A percentile compares a stretch with the other conserved stretches of the same genome.
These are phyloP conservation scores for Colletotrichum nymphaeae DNA, from an alignment of 2,329 filamentous ascomycete genomes.

Conservation along the genomic window DNA sequence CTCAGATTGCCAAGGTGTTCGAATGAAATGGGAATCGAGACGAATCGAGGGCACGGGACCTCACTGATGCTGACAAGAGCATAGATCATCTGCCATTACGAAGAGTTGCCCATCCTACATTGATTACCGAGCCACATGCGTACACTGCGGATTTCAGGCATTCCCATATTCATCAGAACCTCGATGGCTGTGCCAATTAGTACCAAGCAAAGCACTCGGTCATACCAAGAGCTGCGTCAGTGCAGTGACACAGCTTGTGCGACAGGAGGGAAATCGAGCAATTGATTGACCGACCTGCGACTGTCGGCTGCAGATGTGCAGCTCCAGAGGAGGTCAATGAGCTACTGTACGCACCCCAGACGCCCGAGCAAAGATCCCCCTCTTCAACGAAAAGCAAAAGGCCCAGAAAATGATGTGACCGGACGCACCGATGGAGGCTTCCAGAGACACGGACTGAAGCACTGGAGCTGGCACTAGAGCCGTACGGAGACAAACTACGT, in stretches of 20 bases:
- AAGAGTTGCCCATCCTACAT: background rate
- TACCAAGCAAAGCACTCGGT: constrained; percentile 7
- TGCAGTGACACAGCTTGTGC: constrained; percentile 6
- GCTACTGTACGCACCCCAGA: background rate
- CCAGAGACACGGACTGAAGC: constrained; percentile 12
- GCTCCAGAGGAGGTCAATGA: background rate
- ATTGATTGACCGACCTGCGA: constrained; percentile 14
- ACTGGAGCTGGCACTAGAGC: background rate
- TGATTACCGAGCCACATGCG: background rate
- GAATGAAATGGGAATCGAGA: background rate
- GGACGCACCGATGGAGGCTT: constrained; percentile 22
- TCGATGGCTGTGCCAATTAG: background rate
- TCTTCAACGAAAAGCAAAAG: background rate
- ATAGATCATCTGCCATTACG: constrained; percentile 1
- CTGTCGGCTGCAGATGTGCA: background rate
- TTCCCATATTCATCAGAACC: background rate
- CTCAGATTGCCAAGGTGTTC: constrained; percentile 14
- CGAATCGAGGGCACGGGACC: constrained; percentile 12
- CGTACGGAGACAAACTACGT: background rate
- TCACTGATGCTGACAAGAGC: constrained; percentile 6
- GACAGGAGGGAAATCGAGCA: constrained; percentile 10
- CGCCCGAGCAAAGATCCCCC: background rate
- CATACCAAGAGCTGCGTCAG: constrained; percentile 6
- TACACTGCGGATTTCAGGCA: background rate
- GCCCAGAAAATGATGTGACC: constrained; percentile 5